Evolutionary conservation across 768 basidiomycete genomes (phyloP).

Genomic region (Suillus luteus): DNA sequence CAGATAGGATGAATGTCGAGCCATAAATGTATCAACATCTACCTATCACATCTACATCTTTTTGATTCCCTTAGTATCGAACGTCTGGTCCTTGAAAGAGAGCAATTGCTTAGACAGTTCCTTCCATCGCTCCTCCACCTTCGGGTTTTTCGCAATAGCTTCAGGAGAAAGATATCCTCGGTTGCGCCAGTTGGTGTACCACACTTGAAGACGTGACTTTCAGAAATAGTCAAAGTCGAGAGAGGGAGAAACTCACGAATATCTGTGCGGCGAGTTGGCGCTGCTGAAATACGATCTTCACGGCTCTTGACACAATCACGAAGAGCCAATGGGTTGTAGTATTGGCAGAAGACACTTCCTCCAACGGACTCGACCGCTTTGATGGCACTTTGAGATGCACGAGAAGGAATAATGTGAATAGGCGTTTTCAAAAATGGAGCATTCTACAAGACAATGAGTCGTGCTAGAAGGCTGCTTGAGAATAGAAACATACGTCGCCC

Average conservation of each 20-base stretch:
- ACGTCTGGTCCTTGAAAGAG: constrained; percentile 44
- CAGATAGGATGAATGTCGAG: constrained; percentile 52
- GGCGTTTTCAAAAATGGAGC: constrained; percentile 63
- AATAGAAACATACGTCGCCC: constrained; percentile 60
- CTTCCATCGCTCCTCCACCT: constrained; percentile 73
- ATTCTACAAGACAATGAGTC: constrained; percentile 46
- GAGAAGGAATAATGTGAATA: constrained; percentile 79
- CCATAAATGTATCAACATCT: constrained; percentile 20
- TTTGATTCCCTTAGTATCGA: constrained; percentile 28
- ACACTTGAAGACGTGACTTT: constrained; percentile 46
- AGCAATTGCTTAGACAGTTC: constrained; percentile 62
- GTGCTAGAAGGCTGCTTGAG: constrained; percentile 4
- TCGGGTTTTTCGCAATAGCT: constrained; percentile 59
- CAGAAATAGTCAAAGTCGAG: neutral
- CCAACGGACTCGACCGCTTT: constrained; percentile 78
- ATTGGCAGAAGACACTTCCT: constrained; percentile 86
- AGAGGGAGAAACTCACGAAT: constrained; percentile 57
- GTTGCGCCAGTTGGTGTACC: constrained; percentile 75
- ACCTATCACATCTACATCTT: constrained; percentile 23
- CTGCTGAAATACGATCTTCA: constrained; percentile 69
- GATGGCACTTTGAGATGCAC: constrained; percentile 87
- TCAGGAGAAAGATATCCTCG: constrained; percentile 72
- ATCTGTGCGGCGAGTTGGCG: constrained; percentile 83
- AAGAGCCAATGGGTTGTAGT: constrained; percentile 86
- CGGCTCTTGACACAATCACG: constrained; percentile 75